Base-by-base conservation (phyloP, 2,329 filamentous ascomycete genomes). In the Samsoniella hepiali region DNA sequence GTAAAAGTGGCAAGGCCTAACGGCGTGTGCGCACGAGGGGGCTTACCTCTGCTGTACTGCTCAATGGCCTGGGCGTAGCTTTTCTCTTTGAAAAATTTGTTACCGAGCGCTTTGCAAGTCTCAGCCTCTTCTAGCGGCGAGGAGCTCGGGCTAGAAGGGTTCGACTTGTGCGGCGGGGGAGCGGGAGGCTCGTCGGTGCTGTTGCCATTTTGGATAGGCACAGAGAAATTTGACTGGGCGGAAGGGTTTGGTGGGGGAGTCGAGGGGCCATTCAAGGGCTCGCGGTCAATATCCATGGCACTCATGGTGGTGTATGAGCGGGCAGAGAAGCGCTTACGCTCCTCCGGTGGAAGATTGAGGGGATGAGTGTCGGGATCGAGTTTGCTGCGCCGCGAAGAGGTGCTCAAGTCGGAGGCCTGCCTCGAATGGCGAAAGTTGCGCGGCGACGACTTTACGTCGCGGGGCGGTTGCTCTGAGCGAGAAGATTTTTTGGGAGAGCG, bases 71-170 rank as follows among this genome's bases (percentile, higher is more conserved):
- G 89, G 65, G 83, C 79, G 76, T 94, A 99, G 72, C 97, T 91
- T 74, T 90, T 91, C 67, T 93, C 91, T 81, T 97, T 98, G 85
- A 97, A 99, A 73, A 91, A 94, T 72, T 95, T 95, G 80, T 99
- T 99, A 64, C 95, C 95, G 2, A 91, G 87, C 70, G 91, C 86
- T 82, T 99, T 99, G 84, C 89, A 97, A 13, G 87, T 83, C 78
- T 99, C 95, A 32, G 94, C 92, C 73, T 97, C 91, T 61, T 94
- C 90, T 49, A 78, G 76, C 31, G 81, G 75, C 42, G 78, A 81
- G 51, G 81, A 78, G 57, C 79, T 78, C 50, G 85, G 86, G 73
- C 83, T 88, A 62, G 82, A 82, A 51, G 84, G 84, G 71, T 83
- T 85, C 34, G 84, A 87, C 70, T 85, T 83, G 77, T 93, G 90